These are phyloP conservation scores for Cladosporium cucumerinum DNA, from an alignment of 2,329 filamentous ascomycete species.

Conservation along the genomic window DNA sequence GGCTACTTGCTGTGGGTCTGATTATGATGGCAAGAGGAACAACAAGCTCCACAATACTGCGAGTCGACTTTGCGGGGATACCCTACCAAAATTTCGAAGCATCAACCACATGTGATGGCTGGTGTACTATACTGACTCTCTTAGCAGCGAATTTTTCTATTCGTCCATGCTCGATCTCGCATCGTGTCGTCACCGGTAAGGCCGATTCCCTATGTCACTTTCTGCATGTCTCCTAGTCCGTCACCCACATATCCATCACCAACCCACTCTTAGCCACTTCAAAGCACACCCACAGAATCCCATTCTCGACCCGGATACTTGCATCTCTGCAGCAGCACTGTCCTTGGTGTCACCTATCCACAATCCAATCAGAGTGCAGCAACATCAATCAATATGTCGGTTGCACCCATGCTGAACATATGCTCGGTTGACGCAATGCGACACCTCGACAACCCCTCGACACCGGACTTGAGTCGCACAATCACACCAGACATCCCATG, in stretches of 20 bases:
- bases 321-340: background rate
- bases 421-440: slow-evolving; percentile 1
- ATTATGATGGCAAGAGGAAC: slow-evolving; percentile 8
- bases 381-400: background rate
- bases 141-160: background rate
- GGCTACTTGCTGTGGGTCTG: slow-evolving; percentile 7
- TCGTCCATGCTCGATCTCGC: background rate
- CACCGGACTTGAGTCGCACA: background rate
- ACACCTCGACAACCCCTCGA: background rate
- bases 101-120: background rate
- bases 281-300: background rate
- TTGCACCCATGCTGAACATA: slow-evolving; percentile 3
- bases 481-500: background rate
- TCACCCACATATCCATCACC: background rate
- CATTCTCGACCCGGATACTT: background rate
- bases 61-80: slow-evolving; percentile 9
- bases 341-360: background rate
- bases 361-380: background rate
- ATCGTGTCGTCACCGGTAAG: slow-evolving; percentile 1
- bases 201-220: background rate
- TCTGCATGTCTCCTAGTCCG: background rate
- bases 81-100: background rate
- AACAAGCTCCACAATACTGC: background rate
- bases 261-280: background rate
- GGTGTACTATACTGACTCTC: background rate